Conservation (phyloP, 228 moss, liverwort and hornwort genomes). For the Sphagnum fallax region DNA sequence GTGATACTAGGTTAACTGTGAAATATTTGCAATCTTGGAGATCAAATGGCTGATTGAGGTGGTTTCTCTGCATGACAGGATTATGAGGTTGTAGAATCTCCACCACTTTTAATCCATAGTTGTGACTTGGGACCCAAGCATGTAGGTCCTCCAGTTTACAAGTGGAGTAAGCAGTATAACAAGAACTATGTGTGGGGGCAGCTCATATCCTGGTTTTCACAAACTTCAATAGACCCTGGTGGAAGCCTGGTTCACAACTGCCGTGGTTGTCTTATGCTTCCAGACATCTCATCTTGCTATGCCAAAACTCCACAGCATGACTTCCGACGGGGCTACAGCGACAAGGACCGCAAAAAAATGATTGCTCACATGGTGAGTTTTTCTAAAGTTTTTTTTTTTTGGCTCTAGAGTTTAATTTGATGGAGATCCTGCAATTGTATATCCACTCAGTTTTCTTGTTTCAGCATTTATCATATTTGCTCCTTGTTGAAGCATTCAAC, state of each 20-base stretch:
- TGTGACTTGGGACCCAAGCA: conserved; percentile 93
- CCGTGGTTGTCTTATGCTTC: conserved; percentile 90
- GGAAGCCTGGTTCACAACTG: conserved; percentile 74
- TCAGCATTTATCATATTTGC: background rate
- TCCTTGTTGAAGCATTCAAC: background rate
- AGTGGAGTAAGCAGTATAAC: conserved; percentile 67
- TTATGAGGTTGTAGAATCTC: conserved; percentile 68
- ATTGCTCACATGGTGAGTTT: conserved; percentile 66
- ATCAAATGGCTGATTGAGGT: no score
- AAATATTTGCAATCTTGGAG: no score
- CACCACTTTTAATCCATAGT: conserved; percentile 68
- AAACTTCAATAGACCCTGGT: conserved; percentile 86
- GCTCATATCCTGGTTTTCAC: conserved; percentile 91
- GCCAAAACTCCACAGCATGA: conserved; percentile 83
- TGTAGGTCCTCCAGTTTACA: conserved; percentile 46
- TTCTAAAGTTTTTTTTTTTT: background rate
- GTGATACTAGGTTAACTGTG: background rate
- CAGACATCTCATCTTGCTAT: conserved; percentile 93
- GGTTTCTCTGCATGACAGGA: conserved; percentile 39
- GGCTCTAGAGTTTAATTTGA: background rate
- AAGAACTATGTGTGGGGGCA: conserved; percentile 97
- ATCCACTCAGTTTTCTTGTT: background rate
- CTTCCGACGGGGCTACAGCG: conserved; percentile 79
- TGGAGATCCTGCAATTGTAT: no score
- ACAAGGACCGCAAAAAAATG: conserved; percentile 86